Evolutionary conservation across 352 stramenopile genomes (phyloP).

Genomic region (Pythium coloratum): DNA sequence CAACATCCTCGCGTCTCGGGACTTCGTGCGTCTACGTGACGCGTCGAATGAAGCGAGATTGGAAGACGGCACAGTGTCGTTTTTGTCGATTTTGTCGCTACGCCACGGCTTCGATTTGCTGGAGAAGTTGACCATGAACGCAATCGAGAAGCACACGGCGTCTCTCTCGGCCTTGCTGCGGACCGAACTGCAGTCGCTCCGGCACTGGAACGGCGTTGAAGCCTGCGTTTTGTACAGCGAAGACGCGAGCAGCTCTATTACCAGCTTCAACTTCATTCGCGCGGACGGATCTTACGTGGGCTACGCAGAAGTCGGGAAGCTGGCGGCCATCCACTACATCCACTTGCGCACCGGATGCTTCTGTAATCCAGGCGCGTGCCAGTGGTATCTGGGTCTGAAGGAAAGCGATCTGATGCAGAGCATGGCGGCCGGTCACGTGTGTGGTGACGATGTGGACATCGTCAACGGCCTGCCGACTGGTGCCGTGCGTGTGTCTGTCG

Average conservation of each 20-base stretch:
- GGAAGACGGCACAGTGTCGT: slow-evolving; percentile 68
- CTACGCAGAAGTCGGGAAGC: slow-evolving; percentile 67
- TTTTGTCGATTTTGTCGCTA: slow-evolving; percentile 61
- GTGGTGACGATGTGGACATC: slow-evolving; percentile 68
- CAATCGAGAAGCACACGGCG: slow-evolving; percentile 49
- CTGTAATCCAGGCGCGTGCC: slow-evolving; percentile 78
- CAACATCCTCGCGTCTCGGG: slow-evolving; percentile 50
- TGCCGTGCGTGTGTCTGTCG: slow-evolving; percentile 64
- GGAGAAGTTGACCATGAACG: slow-evolving; percentile 42
- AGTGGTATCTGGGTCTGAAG: slow-evolving; percentile 56
- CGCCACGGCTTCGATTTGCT: slow-evolving; percentile 52
- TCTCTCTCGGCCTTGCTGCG: slow-evolving; percentile 45
- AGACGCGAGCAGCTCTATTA: slow-evolving; percentile 30
- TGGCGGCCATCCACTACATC: slow-evolving; percentile 69
- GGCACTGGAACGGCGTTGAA: slow-evolving; percentile 50
- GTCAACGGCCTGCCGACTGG: slow-evolving; percentile 65
- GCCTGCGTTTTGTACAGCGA: slow-evolving; percentile 63
- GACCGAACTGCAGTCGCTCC: slow-evolving; percentile 32
- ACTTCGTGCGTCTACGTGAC: slow-evolving; percentile 38
- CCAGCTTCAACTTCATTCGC: slow-evolving; percentile 66
- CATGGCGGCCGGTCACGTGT: slow-evolving; percentile 65
- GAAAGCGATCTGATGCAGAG: slow-evolving; percentile 53
- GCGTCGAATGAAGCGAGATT: slow-evolving; percentile 34
- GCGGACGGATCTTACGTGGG: slow-evolving; percentile 59
- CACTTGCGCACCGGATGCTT: slow-evolving; percentile 77